Conservation (phyloP, 495 filamentous ascomycete genomes). For the Penicillium antarcticum region DNA sequence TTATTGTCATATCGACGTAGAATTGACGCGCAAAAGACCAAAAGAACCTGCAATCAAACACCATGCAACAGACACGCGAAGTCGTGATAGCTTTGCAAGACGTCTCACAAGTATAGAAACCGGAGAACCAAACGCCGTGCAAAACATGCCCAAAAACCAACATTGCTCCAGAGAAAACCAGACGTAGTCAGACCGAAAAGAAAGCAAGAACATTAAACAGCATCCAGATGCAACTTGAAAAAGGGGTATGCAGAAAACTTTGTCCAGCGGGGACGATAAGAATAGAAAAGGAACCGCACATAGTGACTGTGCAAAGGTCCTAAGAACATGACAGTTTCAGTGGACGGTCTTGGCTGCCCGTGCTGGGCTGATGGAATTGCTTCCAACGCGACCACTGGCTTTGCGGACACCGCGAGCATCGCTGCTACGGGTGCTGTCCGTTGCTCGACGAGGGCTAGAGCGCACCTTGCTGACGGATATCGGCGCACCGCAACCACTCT, state of each 20-base stretch:
- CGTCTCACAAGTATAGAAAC: slow-evolving; percentile 6
- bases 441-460: slow-evolving; percentile 59
- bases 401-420: slow-evolving; percentile 75
- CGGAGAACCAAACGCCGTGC: slow-evolving; percentile 21
- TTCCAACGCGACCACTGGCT: slow-evolving; percentile 88
- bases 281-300: slow-evolving; percentile 16
- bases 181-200: slow-evolving; percentile 3
- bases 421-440: slow-evolving; percentile 41
- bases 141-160: slow-evolving; percentile 18
- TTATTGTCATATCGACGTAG: slow-evolving; percentile 22
- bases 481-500: slow-evolving; percentile 63
- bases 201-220: slow-evolving; percentile 20
- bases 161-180: slow-evolving; percentile 14
- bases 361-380: slow-evolving; percentile 40
- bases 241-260: slow-evolving; percentile 26
- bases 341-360: slow-evolving; percentile 19
- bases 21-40: slow-evolving; percentile 14
- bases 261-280: slow-evolving; percentile 15
- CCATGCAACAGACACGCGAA: slow-evolving; percentile 7
- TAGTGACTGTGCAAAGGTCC: neutral
- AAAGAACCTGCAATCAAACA: slow-evolving; percentile 9
- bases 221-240: slow-evolving; percentile 20
- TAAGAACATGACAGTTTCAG: neutral
- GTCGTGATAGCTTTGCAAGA: slow-evolving; percentile 2
- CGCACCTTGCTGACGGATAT: slow-evolving; percentile 73